Evolutionary conservation across 345 rosid genomes (phyloP), one percentile per base, ranked within the genome.

Genomic region (Toxicodendron radicans): DNA sequence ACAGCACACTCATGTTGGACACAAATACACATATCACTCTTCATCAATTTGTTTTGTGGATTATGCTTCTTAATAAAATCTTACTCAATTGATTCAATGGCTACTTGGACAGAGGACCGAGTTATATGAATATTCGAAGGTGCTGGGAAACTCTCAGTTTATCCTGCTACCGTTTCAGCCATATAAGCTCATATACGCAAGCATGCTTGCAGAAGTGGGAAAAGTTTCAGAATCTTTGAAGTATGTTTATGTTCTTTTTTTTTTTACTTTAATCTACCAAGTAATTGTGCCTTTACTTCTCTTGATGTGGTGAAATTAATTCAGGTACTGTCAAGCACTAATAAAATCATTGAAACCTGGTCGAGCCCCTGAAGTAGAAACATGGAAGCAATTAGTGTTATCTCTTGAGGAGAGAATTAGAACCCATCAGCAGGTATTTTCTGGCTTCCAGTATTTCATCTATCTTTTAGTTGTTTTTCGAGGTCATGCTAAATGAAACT

Each of bases 171-270:
- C 97, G 13, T 92, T 96, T 91, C 99, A 93, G 83, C 98, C 98
- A 23, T 96, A 96, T 75, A 96, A 96, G 82, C 76, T 96, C 77
- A 70, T 96, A 68, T 96, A 96, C 84, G 99, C 99, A n/a, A 79
- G 88, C 84, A 96, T 96, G 99, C 87, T 96, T 71, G 94, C 93
- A 74, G 99, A 96, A 88, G 91, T 93, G 60, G 99, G 99, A 75
- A 96, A 82, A 84, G 85, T 93, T 80, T 85, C 98, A n/a, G 90
- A 88, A 72, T 93, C 99, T 65, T 78, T 89, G 56, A 96, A 90
- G 99, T 96, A 89, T 87, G 99, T 72, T 52, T 0, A 23, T 23
- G 30, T 27, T n/a, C n/a, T n/a, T n/a, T n/a, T n/a, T n/a, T n/a
- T n/a, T n/a, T n/a, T n/a, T n/a, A 18, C 20, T 72, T 61, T 21